phyloP scores from a whole-genome alignment of 2,329 filamentous ascomycete genomes.

The Fusarium citri region DNA sequence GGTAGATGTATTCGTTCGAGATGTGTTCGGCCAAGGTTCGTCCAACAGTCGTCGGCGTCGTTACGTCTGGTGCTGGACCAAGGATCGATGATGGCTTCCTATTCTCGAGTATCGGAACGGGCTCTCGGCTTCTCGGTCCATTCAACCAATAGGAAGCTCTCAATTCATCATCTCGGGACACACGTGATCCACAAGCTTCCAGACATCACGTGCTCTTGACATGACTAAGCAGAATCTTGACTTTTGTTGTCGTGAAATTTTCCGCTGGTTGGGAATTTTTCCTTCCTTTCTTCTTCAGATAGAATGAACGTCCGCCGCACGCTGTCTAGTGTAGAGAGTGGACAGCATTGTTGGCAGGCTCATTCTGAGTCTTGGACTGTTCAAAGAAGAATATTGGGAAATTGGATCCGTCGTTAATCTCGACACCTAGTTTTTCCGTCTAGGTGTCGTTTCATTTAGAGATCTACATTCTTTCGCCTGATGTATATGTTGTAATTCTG shows the following conservation, averaged over 20 bases:
- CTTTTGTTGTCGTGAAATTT: constrained; percentile 12
- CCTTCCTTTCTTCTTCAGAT: constrained; percentile 59
- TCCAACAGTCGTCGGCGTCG: constrained; percentile 39
- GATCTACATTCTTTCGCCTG: constrained; percentile 63
- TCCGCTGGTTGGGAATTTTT: neutral
- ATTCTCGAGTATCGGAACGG: constrained; percentile 42
- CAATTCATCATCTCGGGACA: constrained; percentile 53
- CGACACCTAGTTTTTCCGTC: constrained; percentile 62
- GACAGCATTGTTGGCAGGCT: constrained; percentile 47
- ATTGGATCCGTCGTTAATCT: constrained; percentile 69
- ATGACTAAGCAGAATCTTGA: constrained; percentile 12
- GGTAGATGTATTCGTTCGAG: constrained; percentile 7
- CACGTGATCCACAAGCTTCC: constrained; percentile 44
- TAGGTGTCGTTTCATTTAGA: constrained; percentile 68
- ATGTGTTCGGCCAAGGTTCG: constrained; percentile 30
- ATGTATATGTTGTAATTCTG: neutral
- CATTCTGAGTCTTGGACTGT: constrained; percentile 52
- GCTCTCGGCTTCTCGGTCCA: constrained; percentile 59
- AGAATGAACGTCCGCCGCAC: constrained; percentile 61
- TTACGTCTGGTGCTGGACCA: constrained; percentile 19
- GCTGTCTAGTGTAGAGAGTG: constrained; percentile 50
- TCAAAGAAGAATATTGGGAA: constrained; percentile 58
- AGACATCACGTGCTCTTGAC: neutral
- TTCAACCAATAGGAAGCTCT: constrained; percentile 53
- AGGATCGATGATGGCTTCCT: constrained; percentile 40